Evolutionary conservation across 2,329 filamentous ascomycete species (phyloP), one percentile per base, ranked within the genome.

Genomic region (Claviceps spartinae): DNA sequence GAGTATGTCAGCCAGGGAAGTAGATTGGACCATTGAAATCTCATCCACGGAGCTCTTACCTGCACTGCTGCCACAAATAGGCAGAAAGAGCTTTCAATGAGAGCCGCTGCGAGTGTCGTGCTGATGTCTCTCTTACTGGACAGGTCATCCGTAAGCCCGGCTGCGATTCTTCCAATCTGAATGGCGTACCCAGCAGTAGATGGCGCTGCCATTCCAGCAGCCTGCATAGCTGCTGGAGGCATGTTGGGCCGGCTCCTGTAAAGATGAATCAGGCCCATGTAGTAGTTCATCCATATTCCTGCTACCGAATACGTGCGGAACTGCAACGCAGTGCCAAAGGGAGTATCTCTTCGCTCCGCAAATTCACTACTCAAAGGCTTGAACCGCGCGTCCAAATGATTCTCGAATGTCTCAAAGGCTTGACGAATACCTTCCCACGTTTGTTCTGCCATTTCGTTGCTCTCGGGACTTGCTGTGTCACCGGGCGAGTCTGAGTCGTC

Each of bases 281-380:
- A 86, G 65, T 87, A 90, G 57, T 90, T 85, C 62, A 86, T 82
- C 88, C 89, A 95, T 22, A 96, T 75, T 37, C 87, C 85, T 2
- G 86, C 87, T 56, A 97, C 85, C n/a, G 85, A 83, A 64, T 88
- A 91, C 2, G 86, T 91, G 34, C 87, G 80, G 63, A 95, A 96
- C 57, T 88, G 82, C 6, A 89, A 70, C 0, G 87, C 85, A 2
- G 81, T 78, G 0, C 93, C 91, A 62, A 96, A 98, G 0, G 91
- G 88, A 1, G 88, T 67, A 24, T 69, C 64, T 83, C 55, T 78
- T 66, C 47, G 81, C 74, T 50, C 81, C 67, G 53, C 74, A 51
- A 82, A 79, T 55, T 93, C 88, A 2, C 82, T 70, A 2, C 79
- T 77, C 20, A 97, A 69, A 1, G 88, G 83, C 55, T 85, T 78